phyloP scores from a whole-genome alignment of 2,329 filamentous ascomycete genomes.

The Lasiodiplodia sp. region DNA sequence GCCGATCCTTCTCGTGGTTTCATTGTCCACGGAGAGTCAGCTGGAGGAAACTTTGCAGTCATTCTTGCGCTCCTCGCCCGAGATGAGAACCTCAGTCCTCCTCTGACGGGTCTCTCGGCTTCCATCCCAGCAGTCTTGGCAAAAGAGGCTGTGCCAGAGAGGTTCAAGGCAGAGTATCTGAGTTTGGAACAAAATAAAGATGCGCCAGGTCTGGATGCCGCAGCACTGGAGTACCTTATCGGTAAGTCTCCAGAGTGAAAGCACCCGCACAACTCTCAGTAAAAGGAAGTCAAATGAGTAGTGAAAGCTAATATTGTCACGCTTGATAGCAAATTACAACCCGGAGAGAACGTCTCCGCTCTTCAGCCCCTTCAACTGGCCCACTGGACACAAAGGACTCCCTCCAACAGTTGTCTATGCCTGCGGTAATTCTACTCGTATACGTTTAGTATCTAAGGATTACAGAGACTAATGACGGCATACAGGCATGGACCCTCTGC shows the following conservation, averaged over 20 bases:
- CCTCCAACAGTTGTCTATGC: conserved; percentile 60
- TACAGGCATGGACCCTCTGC: conserved; percentile 52
- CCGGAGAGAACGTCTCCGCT: conserved; percentile 40
- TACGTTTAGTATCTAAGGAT: no score
- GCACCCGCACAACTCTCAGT: no score
- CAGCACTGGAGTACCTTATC: conserved; percentile 22
- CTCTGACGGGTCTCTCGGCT: background rate
- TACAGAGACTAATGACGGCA: background rate
- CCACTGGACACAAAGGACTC: conserved; percentile 38
- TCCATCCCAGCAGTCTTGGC: conserved; percentile 33
- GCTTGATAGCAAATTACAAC: conserved; percentile 39
- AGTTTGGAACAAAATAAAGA: conserved; percentile 34
- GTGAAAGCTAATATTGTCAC: no score
- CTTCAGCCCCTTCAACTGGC: conserved; percentile 36
- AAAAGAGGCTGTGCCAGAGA: conserved; percentile 38
- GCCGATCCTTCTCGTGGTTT: conserved; percentile 33
- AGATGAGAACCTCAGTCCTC: background rate
- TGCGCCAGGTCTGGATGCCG: conserved; percentile 32
- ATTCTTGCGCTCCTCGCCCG: conserved; percentile 31
- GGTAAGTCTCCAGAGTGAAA: background rate
- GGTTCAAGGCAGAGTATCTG: conserved; percentile 33
- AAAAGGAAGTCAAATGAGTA: no score
- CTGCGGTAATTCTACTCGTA: conserved; percentile 44
- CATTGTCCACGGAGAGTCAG: conserved; percentile 34
- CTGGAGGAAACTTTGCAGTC: conserved; percentile 33